A percentile compares a stretch with the other conserved stretches of the same genome.
Conservation (phyloP, 495 filamentous ascomycete genomes). For the Darksidea phi region DNA sequence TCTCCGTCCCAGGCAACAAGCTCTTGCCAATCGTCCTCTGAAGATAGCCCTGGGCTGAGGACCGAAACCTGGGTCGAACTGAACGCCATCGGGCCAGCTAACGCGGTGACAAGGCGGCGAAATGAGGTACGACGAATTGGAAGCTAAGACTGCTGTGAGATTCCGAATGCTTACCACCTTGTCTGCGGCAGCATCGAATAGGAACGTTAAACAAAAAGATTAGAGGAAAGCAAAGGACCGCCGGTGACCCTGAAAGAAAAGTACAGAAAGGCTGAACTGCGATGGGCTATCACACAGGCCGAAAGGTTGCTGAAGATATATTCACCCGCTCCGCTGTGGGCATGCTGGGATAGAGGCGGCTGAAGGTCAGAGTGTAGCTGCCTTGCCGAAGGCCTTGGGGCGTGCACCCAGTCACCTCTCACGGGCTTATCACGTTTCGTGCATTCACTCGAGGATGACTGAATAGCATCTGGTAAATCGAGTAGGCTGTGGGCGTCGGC, state of each 20-base stretch:
- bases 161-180: background rate
- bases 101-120: no score
- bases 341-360: slow-evolving; percentile 9
- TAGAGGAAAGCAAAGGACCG: slow-evolving; percentile 4
- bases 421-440: slow-evolving; percentile 27
- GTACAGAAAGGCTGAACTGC: slow-evolving; percentile 6
- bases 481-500: slow-evolving; percentile 7
- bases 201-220: background rate
- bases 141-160: no score
- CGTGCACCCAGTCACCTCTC: slow-evolving; percentile 5
- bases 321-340: background rate
- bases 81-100: no score
- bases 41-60: background rate
- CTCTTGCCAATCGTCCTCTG: slow-evolving; percentile 23
- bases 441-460: background rate
- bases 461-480: slow-evolving; percentile 12
- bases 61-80: no score
- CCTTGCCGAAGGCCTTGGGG: slow-evolving; percentile 8
- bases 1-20: slow-evolving; percentile 26
- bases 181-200: background rate
- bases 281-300: background rate
- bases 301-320: slow-evolving; percentile 17
- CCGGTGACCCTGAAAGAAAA: slow-evolving; percentile 22
- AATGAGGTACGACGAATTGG: no score
- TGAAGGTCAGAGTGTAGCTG: slow-evolving; percentile 8